A percentile compares a stretch with the other conserved stretches of the same genome.
Conservation (phyloP, 345 rosid genomes). For the Citrus inodora region DNA sequence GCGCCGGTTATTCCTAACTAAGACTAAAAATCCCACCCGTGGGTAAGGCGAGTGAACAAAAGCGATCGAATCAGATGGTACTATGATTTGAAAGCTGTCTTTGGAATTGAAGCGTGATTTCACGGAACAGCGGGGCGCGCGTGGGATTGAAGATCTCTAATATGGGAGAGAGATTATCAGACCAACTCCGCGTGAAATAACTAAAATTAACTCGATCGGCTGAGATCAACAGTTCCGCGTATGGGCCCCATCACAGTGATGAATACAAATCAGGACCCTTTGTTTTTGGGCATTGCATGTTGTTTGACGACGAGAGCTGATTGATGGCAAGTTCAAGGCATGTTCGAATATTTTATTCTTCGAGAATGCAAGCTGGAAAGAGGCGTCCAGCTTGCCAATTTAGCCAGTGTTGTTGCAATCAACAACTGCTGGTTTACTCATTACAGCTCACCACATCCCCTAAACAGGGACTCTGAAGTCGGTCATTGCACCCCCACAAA, state of each 20-base stretch:
- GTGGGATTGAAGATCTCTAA: too few relatives aligned
- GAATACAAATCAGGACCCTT: not conserved
- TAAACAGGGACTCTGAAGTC: not conserved
- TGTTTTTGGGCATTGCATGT: not conserved
- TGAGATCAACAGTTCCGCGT: not conserved
- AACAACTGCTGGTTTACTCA: not conserved
- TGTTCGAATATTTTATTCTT: not conserved
- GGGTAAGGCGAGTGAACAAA: not conserved
- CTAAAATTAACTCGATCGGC: not conserved
- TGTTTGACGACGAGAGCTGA: not conserved
- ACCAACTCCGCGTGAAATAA: conserved; percentile 2
- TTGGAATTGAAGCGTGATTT: not conserved
- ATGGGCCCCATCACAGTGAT: not conserved
- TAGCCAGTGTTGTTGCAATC: not conserved
- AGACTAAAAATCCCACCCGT: not conserved
- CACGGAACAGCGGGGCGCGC: not conserved
- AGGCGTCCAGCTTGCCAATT: conserved; percentile 4
- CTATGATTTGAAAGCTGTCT: not conserved
- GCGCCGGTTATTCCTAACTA: conserved; percentile 30
- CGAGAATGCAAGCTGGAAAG: conserved; percentile 12
- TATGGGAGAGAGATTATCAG: not conserved
- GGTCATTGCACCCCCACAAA: not conserved
- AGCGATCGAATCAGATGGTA: not conserved
- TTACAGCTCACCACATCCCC: conserved; percentile 12
- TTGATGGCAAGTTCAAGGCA: not conserved